phyloP scores from a whole-genome alignment of 768 basidiomycete genomes.

The Fomitopsis serialis region DNA sequence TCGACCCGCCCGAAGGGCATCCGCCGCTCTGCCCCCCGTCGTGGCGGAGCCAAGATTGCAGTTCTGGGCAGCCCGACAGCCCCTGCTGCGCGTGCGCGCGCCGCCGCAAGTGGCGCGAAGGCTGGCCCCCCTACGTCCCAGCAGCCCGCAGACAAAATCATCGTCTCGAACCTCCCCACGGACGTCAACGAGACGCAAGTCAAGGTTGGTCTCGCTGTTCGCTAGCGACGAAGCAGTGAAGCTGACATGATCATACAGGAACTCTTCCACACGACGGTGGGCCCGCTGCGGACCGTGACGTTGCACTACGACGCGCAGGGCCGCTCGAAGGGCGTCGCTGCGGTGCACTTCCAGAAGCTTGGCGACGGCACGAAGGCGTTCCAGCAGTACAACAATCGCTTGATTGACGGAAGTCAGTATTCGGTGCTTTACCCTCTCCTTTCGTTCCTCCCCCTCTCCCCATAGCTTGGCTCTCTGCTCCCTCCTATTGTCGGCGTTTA shows the following conservation, averaged over 20 bases:
- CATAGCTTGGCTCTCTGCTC: not conserved
- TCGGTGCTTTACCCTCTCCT: constrained; percentile 40
- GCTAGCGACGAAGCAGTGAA: not conserved
- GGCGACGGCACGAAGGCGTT: constrained; percentile 92
- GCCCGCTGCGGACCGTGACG: constrained; percentile 76
- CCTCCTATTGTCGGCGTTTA: not conserved
- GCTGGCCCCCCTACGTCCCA: constrained; percentile 27
- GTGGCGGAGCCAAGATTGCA: constrained; percentile 45
- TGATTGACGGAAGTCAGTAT: constrained; percentile 99
- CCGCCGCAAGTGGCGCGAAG: constrained; percentile 30
- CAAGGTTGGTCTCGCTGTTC: constrained; percentile 53
- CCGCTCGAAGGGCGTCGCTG: constrained; percentile 86
- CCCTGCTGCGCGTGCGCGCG: constrained; percentile 45
- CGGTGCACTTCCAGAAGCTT: constrained; percentile 77
- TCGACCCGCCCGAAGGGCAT: constrained; percentile 46
- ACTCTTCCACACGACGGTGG: constrained; percentile 87
- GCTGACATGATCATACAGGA: constrained; percentile 49
- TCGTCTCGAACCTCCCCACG: constrained; percentile 87
- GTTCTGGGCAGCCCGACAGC: constrained; percentile 52
- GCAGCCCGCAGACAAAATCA: constrained; percentile 77
- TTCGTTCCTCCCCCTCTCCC: constrained; percentile 2
- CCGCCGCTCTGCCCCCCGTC: constrained; percentile 39
- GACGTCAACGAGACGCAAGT: constrained; percentile 95
- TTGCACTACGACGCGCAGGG: constrained; percentile 83
- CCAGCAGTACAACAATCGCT: constrained; percentile 93